Conservation (phyloP, 176 grass and related monocot genomes). For the Lolium multiflorum region DNA sequence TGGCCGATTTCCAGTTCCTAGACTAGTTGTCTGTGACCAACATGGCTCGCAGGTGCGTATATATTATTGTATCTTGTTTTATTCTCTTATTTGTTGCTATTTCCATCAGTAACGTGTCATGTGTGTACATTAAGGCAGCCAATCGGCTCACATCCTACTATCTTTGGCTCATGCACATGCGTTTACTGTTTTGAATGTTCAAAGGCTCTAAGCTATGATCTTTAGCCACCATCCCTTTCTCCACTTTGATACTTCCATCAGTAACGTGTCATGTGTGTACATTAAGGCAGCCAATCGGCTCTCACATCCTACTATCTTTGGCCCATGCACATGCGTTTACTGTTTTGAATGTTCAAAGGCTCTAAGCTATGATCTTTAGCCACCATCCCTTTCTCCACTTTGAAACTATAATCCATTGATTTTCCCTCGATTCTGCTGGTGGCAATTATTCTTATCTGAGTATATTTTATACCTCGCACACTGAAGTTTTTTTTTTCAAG, state of each 20-base stretch:
- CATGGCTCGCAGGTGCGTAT: slow-evolving; percentile 88
- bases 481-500: not conserved
- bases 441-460: too few species aligned
- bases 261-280: not conserved
- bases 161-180: not conserved
- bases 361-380: too few species aligned
- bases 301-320: not conserved
- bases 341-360: not conserved
- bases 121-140: not conserved
- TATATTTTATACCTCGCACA: not conserved
- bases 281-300: not conserved
- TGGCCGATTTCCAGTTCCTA: slow-evolving; percentile 90
- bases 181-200: not conserved
- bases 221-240: too few species aligned
- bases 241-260: not conserved
- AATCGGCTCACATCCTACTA: not conserved
- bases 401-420: not conserved
- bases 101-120: slow-evolving; percentile 19
- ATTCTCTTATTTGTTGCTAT: slow-evolving; percentile 30
- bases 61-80: slow-evolving; percentile 29
- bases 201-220: not conserved
- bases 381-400: too few species aligned
- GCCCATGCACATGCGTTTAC: not conserved
- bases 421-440: too few species aligned
- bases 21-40: slow-evolving; percentile 97